These are phyloP conservation scores for Candida insectalens DNA, from an alignment of 805 yeast genomes.

Conservation along the genomic window DNA sequence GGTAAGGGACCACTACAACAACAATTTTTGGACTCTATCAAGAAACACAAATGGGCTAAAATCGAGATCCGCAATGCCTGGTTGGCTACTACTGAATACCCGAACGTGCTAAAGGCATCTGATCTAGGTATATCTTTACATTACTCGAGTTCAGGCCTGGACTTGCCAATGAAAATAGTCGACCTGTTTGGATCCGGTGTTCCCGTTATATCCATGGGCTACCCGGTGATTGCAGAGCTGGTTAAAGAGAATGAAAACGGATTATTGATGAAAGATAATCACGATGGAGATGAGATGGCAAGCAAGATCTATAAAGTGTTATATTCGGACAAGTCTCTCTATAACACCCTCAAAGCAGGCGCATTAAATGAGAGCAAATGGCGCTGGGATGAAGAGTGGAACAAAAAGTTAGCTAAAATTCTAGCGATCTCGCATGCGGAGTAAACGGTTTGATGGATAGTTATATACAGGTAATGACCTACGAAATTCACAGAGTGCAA, in stretches of 20 bases:
- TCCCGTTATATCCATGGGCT: conserved; percentile 75
- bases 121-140: conserved; percentile 89
- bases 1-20: conserved; percentile 87
- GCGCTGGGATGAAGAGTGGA: conserved; percentile 80
- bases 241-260: conserved; percentile 70
- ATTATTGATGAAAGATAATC: conserved; percentile 31
- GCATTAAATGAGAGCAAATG: conserved; percentile 60
- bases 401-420: conserved; percentile 28
- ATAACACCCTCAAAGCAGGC: conserved; percentile 44
- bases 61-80: conserved; percentile 60
- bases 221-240: conserved; percentile 71
- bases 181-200: conserved; percentile 95
- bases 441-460: neutral
- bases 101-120: conserved; percentile 60
- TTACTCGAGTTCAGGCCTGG: conserved; percentile 85
- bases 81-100: conserved; percentile 75
- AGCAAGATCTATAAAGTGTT: conserved; percentile 25
- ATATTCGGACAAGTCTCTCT: conserved; percentile 12
- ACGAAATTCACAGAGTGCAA: too few species aligned
- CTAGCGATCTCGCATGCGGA: too few species aligned
- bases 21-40: conserved; percentile 25
- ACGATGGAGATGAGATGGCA: conserved; percentile 33
- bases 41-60: conserved; percentile 27
- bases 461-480: neutral
- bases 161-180: conserved; percentile 93